A percentile compares a stretch with the other conserved stretches of the same genome.
These are phyloP conservation scores for Raffaelea deltoideospora DNA, from an alignment of 2,329 filamentous ascomycete genomes.

Conservation along the genomic window DNA sequence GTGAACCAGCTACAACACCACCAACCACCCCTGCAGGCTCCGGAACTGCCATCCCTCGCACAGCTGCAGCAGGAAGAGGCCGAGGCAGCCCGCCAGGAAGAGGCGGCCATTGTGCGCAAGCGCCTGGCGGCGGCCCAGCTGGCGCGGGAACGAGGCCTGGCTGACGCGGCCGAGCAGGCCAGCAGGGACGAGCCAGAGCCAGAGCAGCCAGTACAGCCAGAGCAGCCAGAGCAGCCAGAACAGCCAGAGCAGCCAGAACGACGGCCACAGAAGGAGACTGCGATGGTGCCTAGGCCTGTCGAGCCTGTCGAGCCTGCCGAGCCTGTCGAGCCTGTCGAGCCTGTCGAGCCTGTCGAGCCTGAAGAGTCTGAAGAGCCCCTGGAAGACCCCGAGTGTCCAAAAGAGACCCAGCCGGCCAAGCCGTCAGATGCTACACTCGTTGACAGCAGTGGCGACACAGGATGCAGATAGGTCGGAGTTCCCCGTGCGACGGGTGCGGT, in stretches of 20 bases:
- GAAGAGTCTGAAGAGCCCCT: not conserved
- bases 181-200: not conserved
- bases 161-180: slow-evolving; percentile 10
- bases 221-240: slow-evolving; percentile 5
- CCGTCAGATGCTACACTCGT: no score
- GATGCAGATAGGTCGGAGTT: no score
- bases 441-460: no score
- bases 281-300: no score
- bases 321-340: no score
- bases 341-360: not conserved
- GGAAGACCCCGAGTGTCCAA: no score
- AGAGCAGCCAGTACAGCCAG: slow-evolving; percentile 3
- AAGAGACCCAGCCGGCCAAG: not conserved
- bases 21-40: no score
- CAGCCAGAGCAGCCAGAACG: no score
- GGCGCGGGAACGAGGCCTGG: slow-evolving; percentile 33
- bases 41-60: slow-evolving; percentile 28
- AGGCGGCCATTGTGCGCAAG: slow-evolving; percentile 35
- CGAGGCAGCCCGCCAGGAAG: slow-evolving; percentile 32
- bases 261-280: no score
- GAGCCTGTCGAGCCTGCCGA: no score
- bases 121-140: slow-evolving; percentile 35
- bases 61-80: slow-evolving; percentile 40
- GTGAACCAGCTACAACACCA: no score
- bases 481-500: no score